These are phyloP conservation scores for Blastobotrys elegans DNA, from an alignment of 1,139 yeast genomes.

Conservation along the genomic window DNA sequence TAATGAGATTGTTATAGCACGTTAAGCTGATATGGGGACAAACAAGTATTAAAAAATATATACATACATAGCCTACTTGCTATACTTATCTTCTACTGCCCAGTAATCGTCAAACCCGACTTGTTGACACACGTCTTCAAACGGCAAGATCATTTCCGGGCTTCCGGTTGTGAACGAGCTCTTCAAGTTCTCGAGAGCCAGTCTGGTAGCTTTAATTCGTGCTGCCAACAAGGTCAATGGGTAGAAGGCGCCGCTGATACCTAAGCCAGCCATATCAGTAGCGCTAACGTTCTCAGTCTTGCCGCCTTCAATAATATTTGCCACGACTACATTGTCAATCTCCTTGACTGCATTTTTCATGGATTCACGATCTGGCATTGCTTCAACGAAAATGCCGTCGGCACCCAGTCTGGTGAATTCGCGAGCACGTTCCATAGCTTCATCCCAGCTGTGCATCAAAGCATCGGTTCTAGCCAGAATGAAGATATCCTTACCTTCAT, in stretches of 20 bases:
- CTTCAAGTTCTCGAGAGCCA: conserved; percentile 14
- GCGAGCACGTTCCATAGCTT: conserved; percentile 15
- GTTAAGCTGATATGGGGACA: too few species aligned
- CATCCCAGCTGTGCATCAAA: conserved; percentile 15
- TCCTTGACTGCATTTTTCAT: conserved; percentile 16
- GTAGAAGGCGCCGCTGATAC: conserved; percentile 17
- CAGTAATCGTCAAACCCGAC: conserved; percentile 17
- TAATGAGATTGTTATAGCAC: not conserved
- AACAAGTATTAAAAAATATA: not conserved
- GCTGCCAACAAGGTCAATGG: conserved; percentile 17
- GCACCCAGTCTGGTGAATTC: conserved; percentile 17
- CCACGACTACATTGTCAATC: conserved; percentile 15
- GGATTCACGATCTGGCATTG: conserved; percentile 15
- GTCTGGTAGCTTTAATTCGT: conserved; percentile 16
- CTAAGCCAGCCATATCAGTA: conserved; percentile 15
- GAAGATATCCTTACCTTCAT: conserved; percentile 16
- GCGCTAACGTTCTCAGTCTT: conserved; percentile 18
- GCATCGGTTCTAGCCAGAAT: conserved; percentile 19
- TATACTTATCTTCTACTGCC: conserved; percentile 13
- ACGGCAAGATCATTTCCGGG: conserved; percentile 17
- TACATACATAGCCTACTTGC: not conserved
- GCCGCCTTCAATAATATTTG: conserved; percentile 20
- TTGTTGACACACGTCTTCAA: conserved; percentile 17
- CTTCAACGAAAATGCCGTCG: conserved; percentile 17
- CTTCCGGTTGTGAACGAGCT: conserved; percentile 12